Conservation (phyloP, 495 filamentous ascomycete species). For the Cercophora scortea region DNA sequence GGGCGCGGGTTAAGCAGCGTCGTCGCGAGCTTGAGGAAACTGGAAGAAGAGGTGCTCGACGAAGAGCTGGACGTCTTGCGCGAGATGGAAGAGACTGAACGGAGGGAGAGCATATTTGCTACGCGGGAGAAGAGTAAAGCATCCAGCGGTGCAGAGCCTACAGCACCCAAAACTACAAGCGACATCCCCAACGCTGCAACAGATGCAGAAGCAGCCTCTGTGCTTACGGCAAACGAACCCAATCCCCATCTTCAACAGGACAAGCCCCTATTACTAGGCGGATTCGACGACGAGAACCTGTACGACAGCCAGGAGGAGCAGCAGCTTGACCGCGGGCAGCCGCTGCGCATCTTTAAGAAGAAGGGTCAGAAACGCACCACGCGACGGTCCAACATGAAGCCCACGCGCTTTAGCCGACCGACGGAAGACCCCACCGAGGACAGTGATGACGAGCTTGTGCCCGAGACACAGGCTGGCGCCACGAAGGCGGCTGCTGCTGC, state of each 20-base stretch:
- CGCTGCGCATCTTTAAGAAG: constrained; percentile 72
- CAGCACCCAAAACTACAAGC: background rate
- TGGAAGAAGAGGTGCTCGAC: constrained; percentile 68
- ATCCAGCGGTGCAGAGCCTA: constrained; percentile 27
- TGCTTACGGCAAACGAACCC: too few species aligned
- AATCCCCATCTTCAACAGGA: background rate
- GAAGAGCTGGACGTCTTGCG: constrained; percentile 77
- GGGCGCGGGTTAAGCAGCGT: constrained; percentile 71
- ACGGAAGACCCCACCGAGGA: constrained; percentile 11
- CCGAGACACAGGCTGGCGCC: constrained; percentile 36
- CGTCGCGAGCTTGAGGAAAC: constrained; percentile 65
- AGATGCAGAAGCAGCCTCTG: background rate
- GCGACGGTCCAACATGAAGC: constrained; percentile 63
- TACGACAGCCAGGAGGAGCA: constrained; percentile 39
- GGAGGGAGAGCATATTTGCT: constrained; percentile 6
- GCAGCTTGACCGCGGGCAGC: constrained; percentile 36
- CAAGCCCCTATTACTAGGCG: constrained; percentile 45
- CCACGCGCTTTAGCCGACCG: constrained; percentile 35
- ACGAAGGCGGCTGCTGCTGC: constrained; percentile 8
- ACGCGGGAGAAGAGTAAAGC: constrained; percentile 8
- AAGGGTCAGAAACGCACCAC: constrained; percentile 87
- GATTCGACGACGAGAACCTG: constrained; percentile 48
- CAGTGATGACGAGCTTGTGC: constrained; percentile 20
- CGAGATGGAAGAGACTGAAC: constrained; percentile 62
- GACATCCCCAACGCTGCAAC: background rate